Base-by-base conservation (phyloP, 306 rosid genomes). In the Quercus rubra region DNA sequence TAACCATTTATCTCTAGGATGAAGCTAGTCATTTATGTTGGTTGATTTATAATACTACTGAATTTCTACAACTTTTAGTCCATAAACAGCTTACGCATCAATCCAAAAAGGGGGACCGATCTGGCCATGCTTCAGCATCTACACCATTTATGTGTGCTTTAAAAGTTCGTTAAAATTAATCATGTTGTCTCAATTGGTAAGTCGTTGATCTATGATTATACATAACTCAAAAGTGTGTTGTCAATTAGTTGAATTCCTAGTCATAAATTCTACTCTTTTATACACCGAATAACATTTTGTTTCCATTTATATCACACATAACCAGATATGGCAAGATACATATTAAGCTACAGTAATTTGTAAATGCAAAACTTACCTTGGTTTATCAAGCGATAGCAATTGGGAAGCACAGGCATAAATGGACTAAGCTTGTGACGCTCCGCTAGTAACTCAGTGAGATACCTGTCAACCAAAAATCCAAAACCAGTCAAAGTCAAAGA, bases 341-440 rank as follows among this genome's bases (percentile, higher is more conserved):
- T 19, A 14, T 18, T 35, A 35, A 68, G 28, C 72, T 38, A 19
- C n/a, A 33, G 11, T 14, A 1, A 23, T 49, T 49, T 49, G 54
- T 49, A 49, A 49, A 49, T 49, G 54, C 5, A 49, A 49, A 88
- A 62, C 91, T 84, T 73, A 95, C 99, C 99, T 89, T 93, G 96
- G 97, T 83, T 95, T 78, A 96, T 66, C 87, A 96, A 88, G 81
- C 95, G 86, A 79, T 58, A 87, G 79, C 88, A 58, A 58, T 83
- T 55, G 14, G 99, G 98, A 61, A 96, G 96, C 76, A 93, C 92
- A 3, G 93, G 78, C 79, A 88, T 35, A 80, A 96, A 96, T 3
- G 99, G 99, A 82, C 82, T 51, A 49, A 96, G 87, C 82, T 93
- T 93, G 73, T 77, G 92, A 59, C 98, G 98, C 83, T 96, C 99